Evolutionary conservation across 495 filamentous ascomycete genomes (phyloP).

Genomic region (Xylaria castorea): DNA sequence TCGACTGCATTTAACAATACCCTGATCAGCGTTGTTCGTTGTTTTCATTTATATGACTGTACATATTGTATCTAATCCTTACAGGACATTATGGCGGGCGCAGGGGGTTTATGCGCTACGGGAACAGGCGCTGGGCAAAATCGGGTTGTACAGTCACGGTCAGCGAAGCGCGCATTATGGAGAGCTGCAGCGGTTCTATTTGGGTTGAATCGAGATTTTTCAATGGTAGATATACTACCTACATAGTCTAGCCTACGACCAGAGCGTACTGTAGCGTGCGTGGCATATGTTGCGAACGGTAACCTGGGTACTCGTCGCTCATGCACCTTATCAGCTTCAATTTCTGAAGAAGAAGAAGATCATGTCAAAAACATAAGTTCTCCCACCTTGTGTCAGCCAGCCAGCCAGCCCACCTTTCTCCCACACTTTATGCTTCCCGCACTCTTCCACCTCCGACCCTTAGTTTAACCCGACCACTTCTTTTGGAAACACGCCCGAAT

Average conservation of each 20-base stretch:
- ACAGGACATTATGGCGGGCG: conserved; percentile 16
- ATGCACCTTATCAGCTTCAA: neutral
- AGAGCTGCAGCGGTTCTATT: neutral
- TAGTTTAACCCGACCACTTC: neutral
- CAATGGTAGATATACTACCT: neutral
- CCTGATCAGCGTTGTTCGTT: conserved; percentile 39
- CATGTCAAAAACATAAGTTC: neutral
- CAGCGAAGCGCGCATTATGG: neutral
- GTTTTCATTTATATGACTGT: conserved; percentile 15
- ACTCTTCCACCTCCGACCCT: neutral
- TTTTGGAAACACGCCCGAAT: neutral
- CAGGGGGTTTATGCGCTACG: neutral
- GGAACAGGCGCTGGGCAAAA: conserved; percentile 13
- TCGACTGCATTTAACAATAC: conserved; percentile 36
- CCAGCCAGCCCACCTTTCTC: neutral
- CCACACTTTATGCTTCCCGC: neutral
- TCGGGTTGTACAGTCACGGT: conserved; percentile 9
- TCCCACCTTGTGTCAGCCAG: neutral
- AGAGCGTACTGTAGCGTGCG: neutral
- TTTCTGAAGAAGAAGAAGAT: neutral
- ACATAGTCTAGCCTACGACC: neutral
- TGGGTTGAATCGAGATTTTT: neutral
- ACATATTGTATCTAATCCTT: conserved; percentile 8
- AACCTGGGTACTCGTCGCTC: neutral
- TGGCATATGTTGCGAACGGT: neutral